These are phyloP conservation scores for Piloderma croceum DNA, from an alignment of 768 basidiomycete genomes.

Conservation along the genomic window DNA sequence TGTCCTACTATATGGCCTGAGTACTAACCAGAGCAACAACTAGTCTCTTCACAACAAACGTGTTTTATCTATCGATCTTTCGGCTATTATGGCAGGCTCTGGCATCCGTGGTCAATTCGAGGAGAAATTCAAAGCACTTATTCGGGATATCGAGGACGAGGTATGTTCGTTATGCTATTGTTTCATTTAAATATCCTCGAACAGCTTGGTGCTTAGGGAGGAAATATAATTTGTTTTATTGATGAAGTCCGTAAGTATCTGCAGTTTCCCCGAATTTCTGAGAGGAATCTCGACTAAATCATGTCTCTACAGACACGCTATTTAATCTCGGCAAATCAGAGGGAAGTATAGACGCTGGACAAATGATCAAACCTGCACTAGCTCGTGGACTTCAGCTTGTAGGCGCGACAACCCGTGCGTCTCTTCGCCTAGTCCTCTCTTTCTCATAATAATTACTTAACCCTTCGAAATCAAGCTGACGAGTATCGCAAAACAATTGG, in stretches of 20 bases:
- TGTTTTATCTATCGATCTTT: conserved; percentile 82
- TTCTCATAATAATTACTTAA: background rate
- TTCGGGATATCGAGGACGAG: conserved; percentile 88
- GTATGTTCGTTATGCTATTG: conserved; percentile 31
- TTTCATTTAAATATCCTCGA: conserved; percentile 14
- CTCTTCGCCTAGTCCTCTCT: background rate
- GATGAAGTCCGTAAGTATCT: conserved; percentile 81
- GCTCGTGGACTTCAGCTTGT: conserved; percentile 85
- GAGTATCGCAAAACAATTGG: conserved; percentile 89
- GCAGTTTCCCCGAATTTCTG: background rate
- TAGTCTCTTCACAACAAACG: conserved; percentile 83
- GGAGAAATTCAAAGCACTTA: conserved; percentile 85
- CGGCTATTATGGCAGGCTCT: conserved; percentile 82
- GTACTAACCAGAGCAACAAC: too few relatives aligned
- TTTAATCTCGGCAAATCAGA: conserved; percentile 90
- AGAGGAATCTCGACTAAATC: background rate
- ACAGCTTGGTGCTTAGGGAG: conserved; percentile 35
- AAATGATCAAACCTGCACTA: conserved; percentile 90
- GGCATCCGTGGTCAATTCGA: conserved; percentile 92
- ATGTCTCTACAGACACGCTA: conserved; percentile 47
- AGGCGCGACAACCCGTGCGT: conserved; percentile 83
- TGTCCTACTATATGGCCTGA: too few relatives aligned
- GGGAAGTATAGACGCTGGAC: conserved; percentile 87
- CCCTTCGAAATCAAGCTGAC: conserved; percentile 48
- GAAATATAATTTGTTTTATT: conserved; percentile 87